Evolutionary conservation across 2,329 filamentous ascomycete genomes (phyloP).

Genomic region (Furcasterigmium furcatum): DNA sequence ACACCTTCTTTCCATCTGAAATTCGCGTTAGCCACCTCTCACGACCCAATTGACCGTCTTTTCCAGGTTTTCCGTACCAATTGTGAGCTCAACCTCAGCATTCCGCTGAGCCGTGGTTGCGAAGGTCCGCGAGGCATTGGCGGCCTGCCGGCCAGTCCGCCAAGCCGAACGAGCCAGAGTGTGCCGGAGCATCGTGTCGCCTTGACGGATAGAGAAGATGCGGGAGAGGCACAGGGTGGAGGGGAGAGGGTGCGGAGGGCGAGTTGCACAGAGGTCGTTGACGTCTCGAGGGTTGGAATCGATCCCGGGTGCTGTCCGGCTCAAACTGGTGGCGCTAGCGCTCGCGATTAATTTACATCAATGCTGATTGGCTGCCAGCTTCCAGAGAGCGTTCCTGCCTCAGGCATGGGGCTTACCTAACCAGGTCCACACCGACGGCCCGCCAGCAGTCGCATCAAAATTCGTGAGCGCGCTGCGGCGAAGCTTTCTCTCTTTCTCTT

Average conservation of each 20-base stretch:
- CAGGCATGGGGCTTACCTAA: conserved; percentile 22
- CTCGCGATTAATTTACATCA: conserved; percentile 40
- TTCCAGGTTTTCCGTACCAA: conserved; percentile 56
- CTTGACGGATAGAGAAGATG: conserved; percentile 42
- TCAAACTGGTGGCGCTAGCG: conserved; percentile 35
- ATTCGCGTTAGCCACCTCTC: conserved; percentile 24
- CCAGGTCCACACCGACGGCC: background rate
- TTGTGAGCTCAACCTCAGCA: conserved; percentile 94
- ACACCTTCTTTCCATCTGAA: conserved; percentile 94
- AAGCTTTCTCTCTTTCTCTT: conserved; percentile 34
- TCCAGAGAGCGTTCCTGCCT: conserved; percentile 24
- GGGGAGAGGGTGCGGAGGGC: conserved; percentile 18
- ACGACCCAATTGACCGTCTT: conserved; percentile 22
- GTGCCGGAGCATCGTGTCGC: conserved; percentile 67
- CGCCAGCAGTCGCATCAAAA: conserved; percentile 1
- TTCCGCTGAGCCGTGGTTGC: conserved; percentile 73
- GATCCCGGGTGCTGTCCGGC: conserved; percentile 31
- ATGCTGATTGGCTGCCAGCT: conserved; percentile 33
- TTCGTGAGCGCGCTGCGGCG: conserved; percentile 3
- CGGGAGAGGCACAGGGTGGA: conserved; percentile 31
- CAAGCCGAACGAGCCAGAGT: conserved; percentile 66
- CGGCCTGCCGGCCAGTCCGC: conserved; percentile 58
- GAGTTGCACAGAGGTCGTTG: conserved; percentile 32
- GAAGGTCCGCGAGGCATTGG: conserved; percentile 72
- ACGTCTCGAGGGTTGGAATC: conserved; percentile 25